Base-by-base conservation (phyloP, 2,329 filamentous ascomycete species). In the Sphaerulina musiva region DNA sequence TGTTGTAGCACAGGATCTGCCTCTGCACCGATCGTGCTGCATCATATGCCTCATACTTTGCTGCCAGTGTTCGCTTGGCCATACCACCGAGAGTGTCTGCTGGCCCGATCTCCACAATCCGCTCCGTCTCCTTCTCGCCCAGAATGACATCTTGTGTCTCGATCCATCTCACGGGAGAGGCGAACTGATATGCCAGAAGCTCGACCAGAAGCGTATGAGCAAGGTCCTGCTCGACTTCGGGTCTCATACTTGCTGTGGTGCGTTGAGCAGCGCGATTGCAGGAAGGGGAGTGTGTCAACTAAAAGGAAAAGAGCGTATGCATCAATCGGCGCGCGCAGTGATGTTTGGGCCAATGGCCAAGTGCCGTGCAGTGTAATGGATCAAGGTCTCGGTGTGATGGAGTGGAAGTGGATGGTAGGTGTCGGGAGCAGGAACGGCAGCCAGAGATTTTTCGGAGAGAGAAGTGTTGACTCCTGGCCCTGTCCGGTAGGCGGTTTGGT, bases 141-240 rank as follows among this genome's bases (percentile, higher is more conserved):
- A 98, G 87, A 69, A 98, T 93, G 66, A 98, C 93, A 92, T 98
- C 93, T 77, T 98, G 93, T 52, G 93, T 98, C 77, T 98, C 93
- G 74, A 98, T 98, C 93, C 93, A 98, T 84, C 93, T 86, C 66
- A 98, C 93, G 48, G 93, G 93, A 51, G 92, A 97, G 67, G 93
- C 93, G 74, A 98, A 98, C 73, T 98, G 93, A 76, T 97, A 98
- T 78, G 93, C 93, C 65, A 98, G 84, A 62, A 98, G 88, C 84
- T 98, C 93, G 63, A 98, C 89, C 71, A 98, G 87, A 75, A 98
- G 83, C 64, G 92, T 97, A 76, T 98, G 92, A 70, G 93, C 87
- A 74, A 98, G 88, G 80, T 98, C 93, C 77, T 98, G 93, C 84
- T 98, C 92, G 74, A 97, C 81, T 83, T 98, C 93, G 74, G 93